Percentiles rank a stretch among this genome's conserved stretches.
Evolutionary conservation across 106 monocot genomes (phyloP).

Genomic region (Ottelia alismoides): DNA sequence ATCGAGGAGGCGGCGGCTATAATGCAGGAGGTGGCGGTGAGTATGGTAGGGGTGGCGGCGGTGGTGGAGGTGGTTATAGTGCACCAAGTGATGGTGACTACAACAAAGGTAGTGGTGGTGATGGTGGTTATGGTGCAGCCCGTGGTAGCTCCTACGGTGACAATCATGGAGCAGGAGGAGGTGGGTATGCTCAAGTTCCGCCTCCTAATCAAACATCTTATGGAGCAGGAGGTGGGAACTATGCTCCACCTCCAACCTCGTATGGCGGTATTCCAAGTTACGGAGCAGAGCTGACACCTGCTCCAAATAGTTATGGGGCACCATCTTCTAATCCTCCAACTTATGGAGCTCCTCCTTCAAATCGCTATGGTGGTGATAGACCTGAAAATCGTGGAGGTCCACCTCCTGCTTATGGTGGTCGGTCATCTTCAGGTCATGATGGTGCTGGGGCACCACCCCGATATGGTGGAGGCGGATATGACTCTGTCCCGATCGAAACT

Average conservation of each 20-base stretch:
- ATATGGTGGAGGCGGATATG: slow-evolving; percentile 29
- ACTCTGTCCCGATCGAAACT: slow-evolving; percentile 29
- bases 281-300: slow-evolving; percentile 37
- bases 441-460: slow-evolving; percentile 10
- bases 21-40: too few relatives aligned
- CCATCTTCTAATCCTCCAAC: slow-evolving; percentile 44
- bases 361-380: slow-evolving; percentile 21
- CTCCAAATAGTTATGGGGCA: slow-evolving; percentile 41
- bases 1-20: too few relatives aligned
- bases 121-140: too few relatives aligned
- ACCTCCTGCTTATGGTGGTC: too few relatives aligned
- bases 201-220: slow-evolving; percentile 34
- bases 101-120: too few relatives aligned
- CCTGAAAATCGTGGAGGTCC: slow-evolving; percentile 28
- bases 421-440: slow-evolving; percentile 9
- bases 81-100: too few relatives aligned
- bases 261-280: slow-evolving; percentile 56
- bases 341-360: slow-evolving; percentile 57
- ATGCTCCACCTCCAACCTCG: slow-evolving; percentile 28
- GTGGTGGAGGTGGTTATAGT: too few relatives aligned
- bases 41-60: too few relatives aligned
- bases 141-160: too few relatives aligned
- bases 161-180: too few relatives aligned
- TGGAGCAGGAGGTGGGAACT: slow-evolving; percentile 44
- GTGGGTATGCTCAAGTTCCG: slow-evolving; percentile 51